A percentile compares a stretch with the other conserved stretches of the same genome.
Evolutionary conservation across 2,329 filamentous ascomycete species (phyloP).

Genomic region (Hymenoscyphus fructigenus): DNA sequence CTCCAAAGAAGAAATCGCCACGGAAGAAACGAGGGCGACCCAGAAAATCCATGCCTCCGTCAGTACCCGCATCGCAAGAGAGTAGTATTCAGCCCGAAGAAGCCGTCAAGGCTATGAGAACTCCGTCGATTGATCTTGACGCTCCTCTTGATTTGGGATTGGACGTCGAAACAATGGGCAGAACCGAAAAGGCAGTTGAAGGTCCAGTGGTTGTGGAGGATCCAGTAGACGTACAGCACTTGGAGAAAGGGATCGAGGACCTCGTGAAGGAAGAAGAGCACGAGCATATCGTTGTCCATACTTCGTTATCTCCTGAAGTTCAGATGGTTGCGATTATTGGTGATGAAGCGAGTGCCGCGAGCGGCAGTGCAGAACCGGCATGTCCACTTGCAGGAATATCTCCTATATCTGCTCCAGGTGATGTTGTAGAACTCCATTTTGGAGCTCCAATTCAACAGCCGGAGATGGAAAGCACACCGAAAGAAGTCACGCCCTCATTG

Average conservation of each 20-base stretch:
- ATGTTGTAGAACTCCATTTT: too few relatives aligned
- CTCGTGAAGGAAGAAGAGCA: neutral
- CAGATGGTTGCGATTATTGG: neutral
- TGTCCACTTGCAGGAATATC: neutral
- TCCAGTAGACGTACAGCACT: neutral
- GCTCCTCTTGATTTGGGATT: neutral
- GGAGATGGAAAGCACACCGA: neutral
- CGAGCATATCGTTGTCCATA: neutral
- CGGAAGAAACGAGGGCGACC: conserved; percentile 21
- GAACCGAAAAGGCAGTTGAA: neutral
- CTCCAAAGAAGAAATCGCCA: conserved; percentile 14
- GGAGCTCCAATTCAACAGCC: neutral
- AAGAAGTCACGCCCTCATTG: neutral
- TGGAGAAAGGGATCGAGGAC: neutral
- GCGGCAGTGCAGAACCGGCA: neutral
- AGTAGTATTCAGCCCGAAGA: neutral
- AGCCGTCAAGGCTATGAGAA: neutral
- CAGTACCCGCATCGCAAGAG: neutral
- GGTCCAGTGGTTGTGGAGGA: neutral
- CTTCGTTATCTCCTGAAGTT: neutral
- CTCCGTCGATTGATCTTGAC: neutral
- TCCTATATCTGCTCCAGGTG: too few relatives aligned
- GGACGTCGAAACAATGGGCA: neutral
- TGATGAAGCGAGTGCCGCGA: neutral
- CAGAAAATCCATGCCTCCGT: conserved; percentile 15